These are phyloP conservation scores for Phytophthora fragariae DNA, from an alignment of 352 stramenopile genomes.

Conservation along the genomic window DNA sequence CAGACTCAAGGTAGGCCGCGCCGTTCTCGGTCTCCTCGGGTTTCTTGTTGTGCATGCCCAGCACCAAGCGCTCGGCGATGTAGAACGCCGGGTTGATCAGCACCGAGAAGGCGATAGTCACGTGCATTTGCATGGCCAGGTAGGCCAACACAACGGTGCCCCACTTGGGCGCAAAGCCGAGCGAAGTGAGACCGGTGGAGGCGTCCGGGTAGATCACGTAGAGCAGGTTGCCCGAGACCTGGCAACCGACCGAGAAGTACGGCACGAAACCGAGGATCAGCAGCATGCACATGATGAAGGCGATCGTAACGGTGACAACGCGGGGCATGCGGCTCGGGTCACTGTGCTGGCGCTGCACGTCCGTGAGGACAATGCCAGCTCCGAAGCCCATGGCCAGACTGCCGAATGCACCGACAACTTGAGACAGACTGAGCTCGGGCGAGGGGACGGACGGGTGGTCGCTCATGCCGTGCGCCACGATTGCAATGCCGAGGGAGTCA, in stretches of 20 bases:
- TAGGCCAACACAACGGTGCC: conserved; percentile 53
- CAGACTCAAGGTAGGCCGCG: conserved; percentile 31
- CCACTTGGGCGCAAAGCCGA: conserved; percentile 54
- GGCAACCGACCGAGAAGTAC: conserved; percentile 66
- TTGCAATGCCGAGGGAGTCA: conserved; percentile 31
- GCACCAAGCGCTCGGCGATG: conserved; percentile 55
- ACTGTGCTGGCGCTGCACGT: conserved; percentile 61
- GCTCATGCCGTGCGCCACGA: conserved; percentile 35
- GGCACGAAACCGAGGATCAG: conserved; percentile 52
- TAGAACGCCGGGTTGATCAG: conserved; percentile 63
- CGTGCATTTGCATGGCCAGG: conserved; percentile 50
- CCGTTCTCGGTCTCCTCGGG: conserved; percentile 48
- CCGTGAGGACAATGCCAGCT: conserved; percentile 65
- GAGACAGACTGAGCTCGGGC: conserved; percentile 55
- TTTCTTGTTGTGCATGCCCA: conserved; percentile 60
- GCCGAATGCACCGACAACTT: conserved; percentile 63
- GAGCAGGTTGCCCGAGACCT: conserved; percentile 71
- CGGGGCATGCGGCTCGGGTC: conserved; percentile 39
- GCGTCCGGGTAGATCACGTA: conserved; percentile 60
- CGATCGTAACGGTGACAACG: conserved; percentile 55
- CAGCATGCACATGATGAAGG: conserved; percentile 64
- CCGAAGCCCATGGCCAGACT: conserved; percentile 74
- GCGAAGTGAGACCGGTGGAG: conserved; percentile 35
- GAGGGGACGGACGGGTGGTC: conserved; percentile 52
- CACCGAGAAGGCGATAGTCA: conserved; percentile 52